A percentile compares a stretch with the other conserved stretches of the same genome.
Evolutionary conservation across 2,329 filamentous ascomycete genomes (phyloP).

Genomic region (Neonectria ditissima): DNA sequence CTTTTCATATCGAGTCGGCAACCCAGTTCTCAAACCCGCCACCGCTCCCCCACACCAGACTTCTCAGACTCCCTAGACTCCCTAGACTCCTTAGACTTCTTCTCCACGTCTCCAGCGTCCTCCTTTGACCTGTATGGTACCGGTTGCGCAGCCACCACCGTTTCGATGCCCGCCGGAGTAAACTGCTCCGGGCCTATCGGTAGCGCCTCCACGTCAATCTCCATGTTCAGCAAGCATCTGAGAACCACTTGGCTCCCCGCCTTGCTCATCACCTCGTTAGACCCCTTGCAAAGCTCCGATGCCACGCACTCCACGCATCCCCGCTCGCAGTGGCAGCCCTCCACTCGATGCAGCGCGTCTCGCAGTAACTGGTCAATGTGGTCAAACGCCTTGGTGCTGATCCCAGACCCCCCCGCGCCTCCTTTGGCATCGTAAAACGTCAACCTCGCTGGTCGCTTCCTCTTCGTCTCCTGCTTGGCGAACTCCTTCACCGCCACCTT

Average conservation of each 20-base stretch:
- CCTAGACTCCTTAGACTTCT: slow-evolving; percentile 18
- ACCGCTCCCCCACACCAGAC: slow-evolving; percentile 14
- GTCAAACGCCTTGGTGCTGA: slow-evolving; percentile 93
- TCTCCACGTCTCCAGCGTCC: slow-evolving; percentile 21
- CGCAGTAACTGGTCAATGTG: slow-evolving; percentile 83
- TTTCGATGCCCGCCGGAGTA: slow-evolving; percentile 81
- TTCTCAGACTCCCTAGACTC: slow-evolving; percentile 10
- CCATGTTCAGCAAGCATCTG: slow-evolving; percentile 77
- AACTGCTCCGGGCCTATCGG: slow-evolving; percentile 85
- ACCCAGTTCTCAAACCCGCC: slow-evolving; percentile 47
- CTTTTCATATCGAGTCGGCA: slow-evolving; percentile 35
- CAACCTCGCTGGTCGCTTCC: slow-evolving; percentile 87
- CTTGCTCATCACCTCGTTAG: slow-evolving; percentile 94
- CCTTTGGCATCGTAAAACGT: slow-evolving; percentile 98
- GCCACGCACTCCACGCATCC: slow-evolving; percentile 94
- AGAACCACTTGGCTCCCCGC: slow-evolving; percentile 86
- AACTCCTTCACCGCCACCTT: slow-evolving; percentile 92
- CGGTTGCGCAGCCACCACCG: slow-evolving; percentile 78
- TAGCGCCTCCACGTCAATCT: slow-evolving; percentile 85
- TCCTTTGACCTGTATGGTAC: slow-evolving; percentile 60
- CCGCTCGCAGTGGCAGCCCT: slow-evolving; percentile 78
- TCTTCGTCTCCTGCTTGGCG: slow-evolving; percentile 72
- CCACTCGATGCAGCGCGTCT: slow-evolving; percentile 81
- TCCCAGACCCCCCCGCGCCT: slow-evolving; percentile 83
- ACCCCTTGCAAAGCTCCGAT: slow-evolving; percentile 84